Evolutionary conservation across 495 filamentous ascomycete species (phyloP), one percentile per base, ranked within the genome.

Genomic region (Aspergillus ostianus): DNA sequence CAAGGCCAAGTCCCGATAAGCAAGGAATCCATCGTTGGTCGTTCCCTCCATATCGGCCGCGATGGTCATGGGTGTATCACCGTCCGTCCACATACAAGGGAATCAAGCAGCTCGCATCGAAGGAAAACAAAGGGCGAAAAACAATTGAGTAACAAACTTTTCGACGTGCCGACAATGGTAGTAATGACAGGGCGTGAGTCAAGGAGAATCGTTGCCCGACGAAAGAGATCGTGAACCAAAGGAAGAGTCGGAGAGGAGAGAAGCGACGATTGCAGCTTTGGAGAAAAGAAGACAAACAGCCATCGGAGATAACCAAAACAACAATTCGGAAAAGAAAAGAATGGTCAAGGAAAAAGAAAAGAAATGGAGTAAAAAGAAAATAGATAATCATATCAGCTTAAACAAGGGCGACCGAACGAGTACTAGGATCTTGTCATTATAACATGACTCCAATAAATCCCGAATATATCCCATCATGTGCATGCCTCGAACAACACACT

Each of bases 101-200:
- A 72, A 75, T 73, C 72, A 66, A 49, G 63, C 65, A 75, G 68
- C 66, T 73, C 64, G 65, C 67, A 70, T 72, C 68, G 64, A 63
- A 70, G 36, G 13, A 41, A 41, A 41, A 68, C 29, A 64, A 60
- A 63, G 57, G 55, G 60, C 60, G 60, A 49, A 64, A 64, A 58
- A 63, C 56, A 70, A 55, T 62, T 51, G 56, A 58, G 51, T 57
- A 53, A 29, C 53, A 67, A 76, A 79, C 76, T 79, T 79, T 79
- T 79, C 70, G 66, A 71, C 75, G 65, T 73, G 73, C 67, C 72
- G 66, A 72, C 70, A 68, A 72, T 65, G 64, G 62, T 64, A 74
- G 68, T 65, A 67, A 70, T 62, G 64, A 73, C 70, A 72, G 72
- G 70, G 73, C 70, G 64, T 66, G 46, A 68, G 69, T 70, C 57